These are phyloP conservation scores for Blastobotrys peoriensis DNA, from an alignment of 805 yeast species.

Conservation along the genomic window DNA sequence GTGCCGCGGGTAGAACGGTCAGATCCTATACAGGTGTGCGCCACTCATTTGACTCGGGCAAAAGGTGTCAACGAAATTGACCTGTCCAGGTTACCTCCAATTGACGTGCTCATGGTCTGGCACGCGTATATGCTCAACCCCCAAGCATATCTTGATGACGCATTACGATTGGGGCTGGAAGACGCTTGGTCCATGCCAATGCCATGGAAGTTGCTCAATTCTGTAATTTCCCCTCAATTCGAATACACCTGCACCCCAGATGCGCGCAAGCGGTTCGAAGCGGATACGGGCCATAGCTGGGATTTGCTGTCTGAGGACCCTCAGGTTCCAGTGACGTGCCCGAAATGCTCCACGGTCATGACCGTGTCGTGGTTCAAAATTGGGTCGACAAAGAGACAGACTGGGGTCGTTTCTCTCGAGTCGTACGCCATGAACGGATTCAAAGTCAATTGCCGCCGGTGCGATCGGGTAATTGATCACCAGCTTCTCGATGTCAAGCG, in stretches of 20 bases:
- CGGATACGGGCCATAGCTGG: background rate
- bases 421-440: background rate
- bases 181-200: background rate
- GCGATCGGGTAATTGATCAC: background rate
- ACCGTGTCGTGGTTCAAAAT: background rate
- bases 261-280: background rate
- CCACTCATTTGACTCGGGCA: too few relatives aligned
- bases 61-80: background rate
- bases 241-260: background rate
- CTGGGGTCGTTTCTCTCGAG: background rate
- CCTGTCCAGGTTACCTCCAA: conserved; percentile 14
- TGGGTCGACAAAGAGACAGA: too few relatives aligned
- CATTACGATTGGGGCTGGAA: conserved; percentile 8
- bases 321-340: background rate
- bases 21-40: too few relatives aligned
- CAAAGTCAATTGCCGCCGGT: background rate
- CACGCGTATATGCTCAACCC: conserved; percentile 23
- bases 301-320: background rate
- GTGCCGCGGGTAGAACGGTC: too few relatives aligned
- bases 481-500: background rate
- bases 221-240: background rate
- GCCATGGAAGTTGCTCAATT: background rate
- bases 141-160: conserved; percentile 17
- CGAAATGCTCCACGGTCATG: background rate
- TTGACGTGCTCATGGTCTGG: conserved; percentile 24